These are phyloP conservation scores for Microbotryum intermedium DNA, from an alignment of 1,284 basidiomycete genomes.

Conservation along the genomic window DNA sequence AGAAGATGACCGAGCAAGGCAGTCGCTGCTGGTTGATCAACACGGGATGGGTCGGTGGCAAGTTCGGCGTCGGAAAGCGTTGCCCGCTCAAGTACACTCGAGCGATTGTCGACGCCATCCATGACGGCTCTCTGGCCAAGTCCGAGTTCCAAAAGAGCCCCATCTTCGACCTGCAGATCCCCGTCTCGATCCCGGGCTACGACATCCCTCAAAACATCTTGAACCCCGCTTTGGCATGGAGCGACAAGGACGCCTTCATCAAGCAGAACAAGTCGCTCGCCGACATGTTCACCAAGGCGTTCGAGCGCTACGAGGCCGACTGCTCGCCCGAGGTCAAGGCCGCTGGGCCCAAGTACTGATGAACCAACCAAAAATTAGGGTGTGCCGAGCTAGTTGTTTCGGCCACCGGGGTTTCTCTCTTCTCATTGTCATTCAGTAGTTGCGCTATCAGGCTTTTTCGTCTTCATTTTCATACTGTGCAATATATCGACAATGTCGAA, in stretches of 20 bases:
- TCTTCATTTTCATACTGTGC: no score
- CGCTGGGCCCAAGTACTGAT: slow-evolving; percentile 20
- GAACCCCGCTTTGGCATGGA: slow-evolving; percentile 76
- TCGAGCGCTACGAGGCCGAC: slow-evolving; percentile 76
- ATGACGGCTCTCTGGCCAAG: slow-evolving; percentile 79
- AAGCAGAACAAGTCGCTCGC: slow-evolving; percentile 70
- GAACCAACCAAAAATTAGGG: no score
- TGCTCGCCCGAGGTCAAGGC: slow-evolving; percentile 23
- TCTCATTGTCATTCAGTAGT: no score
- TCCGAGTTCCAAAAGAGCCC: slow-evolving; percentile 78
- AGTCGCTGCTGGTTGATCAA: slow-evolving; percentile 98
- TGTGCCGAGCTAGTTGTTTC: no score
- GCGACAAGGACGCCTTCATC: slow-evolving; percentile 74
- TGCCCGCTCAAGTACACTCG: slow-evolving; percentile 91
- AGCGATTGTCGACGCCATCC: slow-evolving; percentile 92
- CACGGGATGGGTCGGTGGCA: slow-evolving; percentile 96
- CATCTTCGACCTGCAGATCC: slow-evolving; percentile 47
- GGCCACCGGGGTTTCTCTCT: no score
- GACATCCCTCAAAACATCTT: slow-evolving; percentile 82
- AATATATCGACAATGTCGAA: no score
- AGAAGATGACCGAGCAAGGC: slow-evolving; percentile 82
- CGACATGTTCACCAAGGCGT: slow-evolving; percentile 82
- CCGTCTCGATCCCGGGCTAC: slow-evolving; percentile 62
- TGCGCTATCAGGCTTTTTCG: no score
- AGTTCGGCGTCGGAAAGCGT: slow-evolving; percentile 73